Conservation (phyloP, 345 rosid species). For the Erodium maritimum region DNA sequence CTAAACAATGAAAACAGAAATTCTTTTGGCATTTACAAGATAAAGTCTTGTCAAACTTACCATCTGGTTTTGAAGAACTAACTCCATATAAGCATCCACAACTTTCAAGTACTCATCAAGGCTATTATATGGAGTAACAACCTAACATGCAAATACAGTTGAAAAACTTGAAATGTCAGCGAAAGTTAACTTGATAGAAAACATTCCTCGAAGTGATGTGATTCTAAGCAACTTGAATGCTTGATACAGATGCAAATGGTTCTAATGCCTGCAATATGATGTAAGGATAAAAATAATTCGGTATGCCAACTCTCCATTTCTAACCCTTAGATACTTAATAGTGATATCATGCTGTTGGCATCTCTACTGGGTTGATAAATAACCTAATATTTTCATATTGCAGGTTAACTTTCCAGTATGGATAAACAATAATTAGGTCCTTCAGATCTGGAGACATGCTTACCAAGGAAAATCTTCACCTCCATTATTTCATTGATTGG, state of each 20-base stretch:
- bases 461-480: background rate
- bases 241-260: background rate
- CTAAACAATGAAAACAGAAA: too few relatives aligned
- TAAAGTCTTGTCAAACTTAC: slow-evolving; percentile 21
- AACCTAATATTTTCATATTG: background rate
- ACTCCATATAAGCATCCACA: slow-evolving; percentile 70
- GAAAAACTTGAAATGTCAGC: background rate
- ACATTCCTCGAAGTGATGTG: background rate
- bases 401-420: background rate
- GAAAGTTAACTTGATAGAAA: background rate
- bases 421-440: background rate
- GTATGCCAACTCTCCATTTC: background rate
- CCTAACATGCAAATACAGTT: slow-evolving; percentile 26
- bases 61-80: slow-evolving; percentile 66
- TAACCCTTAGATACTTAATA: background rate
- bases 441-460: background rate
- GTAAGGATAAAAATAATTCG: too few relatives aligned
- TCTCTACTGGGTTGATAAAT: background rate
- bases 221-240: background rate
- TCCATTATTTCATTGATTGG: background rate
- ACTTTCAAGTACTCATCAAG: slow-evolving; percentile 62
- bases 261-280: background rate
- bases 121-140: slow-evolving; percentile 35
- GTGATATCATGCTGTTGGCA: background rate
- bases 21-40: background rate